Evolutionary conservation across 2,329 filamentous ascomycete species (phyloP), one percentile per base, ranked within the genome.

Genomic region (Aspergillus chevalieri): DNA sequence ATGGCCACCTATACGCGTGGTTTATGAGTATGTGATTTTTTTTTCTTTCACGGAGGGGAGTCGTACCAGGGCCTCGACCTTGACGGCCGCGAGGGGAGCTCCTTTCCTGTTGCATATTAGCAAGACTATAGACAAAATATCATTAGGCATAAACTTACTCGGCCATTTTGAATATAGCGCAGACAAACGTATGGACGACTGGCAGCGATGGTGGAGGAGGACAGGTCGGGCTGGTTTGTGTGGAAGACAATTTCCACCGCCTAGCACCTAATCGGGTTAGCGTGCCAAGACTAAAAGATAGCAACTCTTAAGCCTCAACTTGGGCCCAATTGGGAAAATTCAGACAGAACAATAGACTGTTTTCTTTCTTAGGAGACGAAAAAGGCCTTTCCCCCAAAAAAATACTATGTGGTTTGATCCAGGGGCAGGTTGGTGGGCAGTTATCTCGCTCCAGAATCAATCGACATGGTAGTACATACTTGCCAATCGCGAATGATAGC

Each of bases 21-120:
- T 47, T 45, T 47, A 51, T 67, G 45, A 69, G 63, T 55, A 62
- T 62, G 47, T 56, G 45, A 10, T 39, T 44, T 39, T 36, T 36
- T 17, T 22, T 43, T 43, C 38, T 64, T 67, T 63, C 54, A 62
- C 59, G 53, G 53, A 53, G 52, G 47, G 51, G 41, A 59, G 58
- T 53, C 84, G 70, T 81, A 95, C 92, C 79, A 97, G 79, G 66
- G 92, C 89, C 79, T 95, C 91, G 68, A 97, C 86, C 78, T 95
- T 89, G 65, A 96, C 89, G 73, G 89, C 81, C 79, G 85, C 87
- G 74, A 94, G 80, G 71, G 87, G 82, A 70, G 75, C 74, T 70
- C 89, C 84, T 76, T 84, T 86, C 59, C 74, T 77, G 54, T 26
- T 19, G 17, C 22, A 34, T 15, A 52, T 65, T 52, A 65, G 58